Evolutionary conservation across 371 early-diverging fungal species (phyloP).

Genomic region (Mucor lusitanicus): DNA sequence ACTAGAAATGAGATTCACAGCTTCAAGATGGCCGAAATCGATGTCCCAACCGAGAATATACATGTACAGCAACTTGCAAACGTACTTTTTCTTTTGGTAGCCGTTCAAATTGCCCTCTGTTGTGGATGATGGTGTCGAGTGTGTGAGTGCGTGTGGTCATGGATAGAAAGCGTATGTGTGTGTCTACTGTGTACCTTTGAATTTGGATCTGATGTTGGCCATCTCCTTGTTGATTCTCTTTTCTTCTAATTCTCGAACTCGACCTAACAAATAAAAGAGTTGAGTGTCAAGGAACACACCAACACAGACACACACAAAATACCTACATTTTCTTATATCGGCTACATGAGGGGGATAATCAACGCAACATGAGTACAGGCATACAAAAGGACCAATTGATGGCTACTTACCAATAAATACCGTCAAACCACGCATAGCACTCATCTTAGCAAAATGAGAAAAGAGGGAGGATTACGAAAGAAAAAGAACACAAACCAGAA

Average conservation of each 20-base stretch:
- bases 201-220: conserved; percentile 97
- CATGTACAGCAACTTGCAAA: conserved; percentile 97
- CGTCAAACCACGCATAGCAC: conserved; percentile 28
- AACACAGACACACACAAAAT: background rate
- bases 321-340: conserved; percentile 83
- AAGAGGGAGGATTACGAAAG: background rate
- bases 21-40: conserved; percentile 96
- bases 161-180: background rate
- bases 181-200: conserved; percentile 87
- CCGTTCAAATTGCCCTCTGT: conserved; percentile 89
- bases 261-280: conserved; percentile 60
- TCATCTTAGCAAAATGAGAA: conserved; percentile 11
- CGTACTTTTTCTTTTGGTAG: conserved; percentile 98
- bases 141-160: background rate
- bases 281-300: background rate
- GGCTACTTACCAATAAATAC: conserved; percentile 26
- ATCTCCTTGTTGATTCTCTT: conserved; percentile 98
- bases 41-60: conserved; percentile 97
- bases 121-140: background rate
- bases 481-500: background rate
- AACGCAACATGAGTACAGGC: conserved; percentile 20
- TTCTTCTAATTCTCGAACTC: conserved; percentile 94
- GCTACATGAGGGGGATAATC: conserved; percentile 57
- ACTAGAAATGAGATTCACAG: conserved; percentile 89
- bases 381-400: background rate